phyloP scores from a whole-genome alignment of 805 yeast species.

The Candida koratica region DNA sequence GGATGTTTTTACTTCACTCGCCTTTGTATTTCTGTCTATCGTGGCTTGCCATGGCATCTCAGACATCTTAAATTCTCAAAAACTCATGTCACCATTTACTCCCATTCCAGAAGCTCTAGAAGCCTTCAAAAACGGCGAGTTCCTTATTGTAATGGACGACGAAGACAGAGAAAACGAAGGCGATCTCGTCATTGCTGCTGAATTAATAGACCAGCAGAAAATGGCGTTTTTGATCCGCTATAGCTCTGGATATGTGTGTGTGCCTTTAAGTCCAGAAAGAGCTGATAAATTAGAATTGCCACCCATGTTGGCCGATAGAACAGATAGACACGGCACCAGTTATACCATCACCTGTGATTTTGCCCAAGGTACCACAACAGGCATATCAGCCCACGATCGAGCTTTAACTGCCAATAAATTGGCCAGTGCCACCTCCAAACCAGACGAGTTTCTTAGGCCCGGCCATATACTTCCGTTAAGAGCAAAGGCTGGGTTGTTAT shows the following conservation, averaged over 20 bases:
- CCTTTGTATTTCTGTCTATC: background rate
- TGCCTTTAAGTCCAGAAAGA: constrained; percentile 69
- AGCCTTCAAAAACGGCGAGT: constrained; percentile 72
- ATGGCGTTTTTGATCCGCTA: constrained; percentile 93
- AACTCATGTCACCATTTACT: constrained; percentile 13
- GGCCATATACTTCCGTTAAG: constrained; percentile 94
- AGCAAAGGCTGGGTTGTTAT: constrained; percentile 81
- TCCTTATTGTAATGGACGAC: constrained; percentile 94
- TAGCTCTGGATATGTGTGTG: constrained; percentile 91
- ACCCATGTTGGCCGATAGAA: constrained; percentile 58
- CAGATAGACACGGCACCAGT: constrained; percentile 94
- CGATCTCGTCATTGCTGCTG: constrained; percentile 92
- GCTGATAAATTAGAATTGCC: constrained; percentile 83
- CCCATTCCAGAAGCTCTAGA: constrained; percentile 67
- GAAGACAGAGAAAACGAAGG: constrained; percentile 97
- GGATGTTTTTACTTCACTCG: too few species aligned
- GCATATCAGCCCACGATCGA: constrained; percentile 92
- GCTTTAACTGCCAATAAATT: constrained; percentile 73
- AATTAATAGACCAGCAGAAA: constrained; percentile 67
- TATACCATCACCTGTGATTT: constrained; percentile 90
- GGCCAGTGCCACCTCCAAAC: constrained; percentile 54
- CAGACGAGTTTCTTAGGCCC: constrained; percentile 77
- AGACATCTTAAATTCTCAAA: background rate
- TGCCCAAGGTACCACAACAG: constrained; percentile 89
- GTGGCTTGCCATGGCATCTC: background rate